Evolutionary conservation across 345 rosid species (phyloP).

Genomic region (Excoecaria agallocha): DNA sequence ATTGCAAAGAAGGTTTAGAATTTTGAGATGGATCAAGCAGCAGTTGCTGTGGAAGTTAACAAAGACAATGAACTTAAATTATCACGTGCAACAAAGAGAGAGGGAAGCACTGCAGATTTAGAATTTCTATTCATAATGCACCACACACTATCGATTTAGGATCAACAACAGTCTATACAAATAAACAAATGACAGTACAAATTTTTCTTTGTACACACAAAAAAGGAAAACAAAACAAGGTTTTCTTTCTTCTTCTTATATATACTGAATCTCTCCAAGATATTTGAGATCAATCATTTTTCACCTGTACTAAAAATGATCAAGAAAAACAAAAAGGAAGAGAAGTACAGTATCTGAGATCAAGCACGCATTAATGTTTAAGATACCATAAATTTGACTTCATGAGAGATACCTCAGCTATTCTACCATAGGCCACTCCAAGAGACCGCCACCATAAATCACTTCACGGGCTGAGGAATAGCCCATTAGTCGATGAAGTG

Average conservation of each 20-base stretch:
- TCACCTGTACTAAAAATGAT: neutral
- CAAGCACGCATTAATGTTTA: too few relatives aligned
- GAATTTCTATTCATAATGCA: neutral
- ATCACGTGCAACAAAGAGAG: neutral
- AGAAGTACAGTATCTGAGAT: neutral
- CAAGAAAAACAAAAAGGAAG: neutral
- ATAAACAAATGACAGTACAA: conserved; percentile 20
- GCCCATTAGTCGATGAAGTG: conserved; percentile 85
- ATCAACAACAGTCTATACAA: conserved; percentile 7
- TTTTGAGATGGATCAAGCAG: too few relatives aligned
- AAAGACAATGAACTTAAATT: too few relatives aligned
- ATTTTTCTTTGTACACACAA: conserved; percentile 8
- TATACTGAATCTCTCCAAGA: neutral
- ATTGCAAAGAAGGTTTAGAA: neutral
- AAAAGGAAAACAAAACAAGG: conserved; percentile 5
- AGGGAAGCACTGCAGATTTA: neutral
- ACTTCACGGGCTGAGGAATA: conserved; percentile 68
- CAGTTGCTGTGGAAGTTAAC: too few relatives aligned
- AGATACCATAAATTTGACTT: neutral
- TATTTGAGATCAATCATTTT: conserved; percentile 13
- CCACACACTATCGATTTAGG: neutral
- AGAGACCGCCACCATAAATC: conserved; percentile 32
- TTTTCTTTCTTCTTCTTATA: conserved; percentile 2
- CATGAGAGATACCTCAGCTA: neutral
- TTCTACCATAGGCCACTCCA: conserved; percentile 6